These are phyloP conservation scores for Beauveria sp. DNA, from an alignment of 2,329 filamentous ascomycete genomes.

Conservation along the genomic window DNA sequence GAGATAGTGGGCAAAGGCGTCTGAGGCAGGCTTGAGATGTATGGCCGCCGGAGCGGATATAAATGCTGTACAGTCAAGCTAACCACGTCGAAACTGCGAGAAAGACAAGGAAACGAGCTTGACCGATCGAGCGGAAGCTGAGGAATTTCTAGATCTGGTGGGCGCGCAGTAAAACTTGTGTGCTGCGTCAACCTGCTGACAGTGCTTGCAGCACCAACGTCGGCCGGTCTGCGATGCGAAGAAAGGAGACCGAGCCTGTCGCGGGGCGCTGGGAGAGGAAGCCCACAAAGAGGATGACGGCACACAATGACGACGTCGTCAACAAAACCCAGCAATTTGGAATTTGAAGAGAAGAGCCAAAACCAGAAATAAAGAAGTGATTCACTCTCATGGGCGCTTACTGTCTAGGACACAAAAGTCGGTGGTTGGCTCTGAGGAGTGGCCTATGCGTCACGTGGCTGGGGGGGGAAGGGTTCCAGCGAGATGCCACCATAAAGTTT, in stretches of 20 bases:
- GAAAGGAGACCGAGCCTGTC: not conserved
- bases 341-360: not conserved
- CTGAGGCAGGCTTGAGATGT: not conserved
- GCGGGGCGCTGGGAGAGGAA: not conserved
- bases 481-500: not conserved
- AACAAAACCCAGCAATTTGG: not conserved
- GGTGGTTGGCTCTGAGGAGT: slow-evolving; percentile 8
- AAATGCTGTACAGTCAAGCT: not conserved
- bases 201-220: not conserved
- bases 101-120: not conserved
- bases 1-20: not conserved
- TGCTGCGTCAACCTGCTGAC: slow-evolving; percentile 3
- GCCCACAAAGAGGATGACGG: not conserved
- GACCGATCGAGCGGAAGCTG: not conserved
- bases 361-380: not conserved
- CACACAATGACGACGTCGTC: no score
- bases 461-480: not conserved
- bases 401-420: not conserved
- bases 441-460: slow-evolving; percentile 11
- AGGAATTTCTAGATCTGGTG: not conserved
- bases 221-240: not conserved
- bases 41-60: not conserved
- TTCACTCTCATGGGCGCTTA: not conserved
- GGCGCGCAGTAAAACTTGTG: not conserved
- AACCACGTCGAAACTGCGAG: not conserved